These are phyloP conservation scores for Collybiopsis confluens DNA, from an alignment of 768 basidiomycete genomes.

Conservation along the genomic window DNA sequence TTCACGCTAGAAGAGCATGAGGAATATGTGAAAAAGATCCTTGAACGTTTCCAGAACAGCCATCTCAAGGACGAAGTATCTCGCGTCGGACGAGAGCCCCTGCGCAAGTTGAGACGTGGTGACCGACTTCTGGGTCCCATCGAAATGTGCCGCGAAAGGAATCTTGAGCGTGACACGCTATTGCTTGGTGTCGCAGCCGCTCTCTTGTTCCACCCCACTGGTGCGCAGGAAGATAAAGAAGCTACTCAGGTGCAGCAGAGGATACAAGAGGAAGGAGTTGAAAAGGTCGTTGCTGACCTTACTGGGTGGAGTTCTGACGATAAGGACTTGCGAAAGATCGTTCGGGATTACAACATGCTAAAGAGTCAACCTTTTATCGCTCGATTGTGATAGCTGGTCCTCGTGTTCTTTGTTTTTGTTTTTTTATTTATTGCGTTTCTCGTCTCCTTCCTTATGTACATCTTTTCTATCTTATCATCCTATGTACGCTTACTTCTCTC, in stretches of 20 bases:
- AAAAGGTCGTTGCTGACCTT: not conserved
- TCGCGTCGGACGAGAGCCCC: slow-evolving; percentile 34
- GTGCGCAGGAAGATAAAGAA: slow-evolving; percentile 6
- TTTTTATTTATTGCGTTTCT: not conserved
- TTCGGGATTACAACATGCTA: slow-evolving; percentile 6
- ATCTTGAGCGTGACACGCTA: slow-evolving; percentile 24
- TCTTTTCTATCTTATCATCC: not conserved
- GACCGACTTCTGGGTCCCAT: slow-evolving; percentile 34
- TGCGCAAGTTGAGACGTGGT: slow-evolving; percentile 30
- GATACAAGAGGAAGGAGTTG: slow-evolving; percentile 6
- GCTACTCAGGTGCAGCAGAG: slow-evolving; percentile 1
- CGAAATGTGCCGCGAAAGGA: slow-evolving; percentile 27
- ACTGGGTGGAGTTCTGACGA: slow-evolving; percentile 4
- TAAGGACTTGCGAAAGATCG: slow-evolving; percentile 1
- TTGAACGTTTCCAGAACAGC: slow-evolving; percentile 29
- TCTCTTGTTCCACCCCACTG: slow-evolving; percentile 1
- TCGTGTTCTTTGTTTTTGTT: not conserved
- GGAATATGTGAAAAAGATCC: slow-evolving; percentile 28
- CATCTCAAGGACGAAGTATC: slow-evolving; percentile 30
- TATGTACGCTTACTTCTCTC: not conserved
- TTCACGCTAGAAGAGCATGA: slow-evolving; percentile 14
- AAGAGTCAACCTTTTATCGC: not conserved
- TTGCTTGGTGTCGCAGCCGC: slow-evolving; percentile 23
- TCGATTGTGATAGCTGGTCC: not conserved
- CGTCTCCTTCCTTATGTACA: not conserved